Base-by-base conservation (phyloP, 2,329 filamentous ascomycete genomes). In the Botrytis galanthina region DNA sequence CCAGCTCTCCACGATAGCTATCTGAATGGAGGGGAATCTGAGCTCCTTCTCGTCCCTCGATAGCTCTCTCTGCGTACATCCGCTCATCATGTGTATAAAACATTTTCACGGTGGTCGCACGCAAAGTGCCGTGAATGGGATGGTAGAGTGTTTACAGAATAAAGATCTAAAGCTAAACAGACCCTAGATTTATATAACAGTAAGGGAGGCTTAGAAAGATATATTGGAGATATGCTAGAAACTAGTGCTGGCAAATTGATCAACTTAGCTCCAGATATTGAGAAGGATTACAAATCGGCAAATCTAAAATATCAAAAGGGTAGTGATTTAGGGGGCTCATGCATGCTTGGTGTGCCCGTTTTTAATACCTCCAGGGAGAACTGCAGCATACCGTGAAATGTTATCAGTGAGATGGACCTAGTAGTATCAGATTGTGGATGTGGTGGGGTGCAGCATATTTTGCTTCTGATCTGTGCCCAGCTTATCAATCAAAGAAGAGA, bases 1-100 rank as follows among this genome's bases (percentile, higher is more conserved):
- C 32, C 6, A 37, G 67, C 46, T 77, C 75, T 51, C 73, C 71
- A 54, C 67, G 72, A 39, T 76, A 66, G 66, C 76, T 75, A 35
- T 76, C 71, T 70, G 79, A 78, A 70, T 80, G 78, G 32, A 79
- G 73, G 67, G 77, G 78, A 63, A 77, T 74, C 39, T 67, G 75
- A 70, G 70, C 64, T n/a, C 71, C 71, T 70, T 78, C 75, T 46
- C 60, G 63, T 5, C 73, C 73, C 39, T 57, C 62, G 51, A 74
- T 73, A 22, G 77, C 74, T 16, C 71, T 71, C 70, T 76, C 73
- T 32, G 70, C 75, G 64, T 77, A 79, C 78, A 79, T 79, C 62
- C 77, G 74, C 42, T 78, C 74, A 22, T 69, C 74, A 60, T 77
- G 72, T 26, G 77, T 72, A 44, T 75, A 75, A 66, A 78, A 79